Evolutionary conservation across 352 stramenopile species (phyloP).

Genomic region (Phytopythium boreale): DNA sequence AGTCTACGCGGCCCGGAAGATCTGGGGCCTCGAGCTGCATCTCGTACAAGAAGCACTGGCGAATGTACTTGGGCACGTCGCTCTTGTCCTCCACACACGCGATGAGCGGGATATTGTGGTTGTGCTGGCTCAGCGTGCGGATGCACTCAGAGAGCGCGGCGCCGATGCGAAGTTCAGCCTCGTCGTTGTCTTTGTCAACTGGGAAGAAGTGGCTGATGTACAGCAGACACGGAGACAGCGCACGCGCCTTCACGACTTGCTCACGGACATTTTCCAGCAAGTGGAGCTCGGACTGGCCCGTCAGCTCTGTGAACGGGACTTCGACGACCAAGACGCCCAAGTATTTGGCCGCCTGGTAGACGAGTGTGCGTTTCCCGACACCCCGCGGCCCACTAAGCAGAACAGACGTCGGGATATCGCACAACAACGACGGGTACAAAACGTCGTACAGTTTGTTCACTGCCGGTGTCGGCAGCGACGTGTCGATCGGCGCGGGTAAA

Average conservation of each 20-base stretch:
- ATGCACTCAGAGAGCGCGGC: conserved; percentile 68
- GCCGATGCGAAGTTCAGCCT: conserved; percentile 60
- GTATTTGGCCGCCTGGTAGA: conserved; percentile 63
- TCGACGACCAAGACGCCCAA: conserved; percentile 72
- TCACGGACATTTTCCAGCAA: conserved; percentile 73
- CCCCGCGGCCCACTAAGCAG: conserved; percentile 62
- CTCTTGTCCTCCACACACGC: conserved; percentile 73
- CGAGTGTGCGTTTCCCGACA: conserved; percentile 68
- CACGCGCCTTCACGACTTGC: conserved; percentile 63
- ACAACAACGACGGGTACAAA: conserved; percentile 64
- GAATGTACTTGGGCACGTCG: conserved; percentile 79
- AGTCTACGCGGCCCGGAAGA: conserved; percentile 43
- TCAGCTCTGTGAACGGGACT: conserved; percentile 76
- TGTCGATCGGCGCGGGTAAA: conserved; percentile 14
- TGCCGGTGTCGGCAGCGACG: conserved; percentile 25
- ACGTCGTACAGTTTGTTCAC: conserved; percentile 60
- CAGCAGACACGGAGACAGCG: conserved; percentile 67
- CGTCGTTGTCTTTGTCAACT: conserved; percentile 76
- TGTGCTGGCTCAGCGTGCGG: conserved; percentile 41
- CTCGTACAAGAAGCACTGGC: conserved; percentile 80
- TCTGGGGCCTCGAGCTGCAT: conserved; percentile 63
- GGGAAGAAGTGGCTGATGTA: conserved; percentile 81
- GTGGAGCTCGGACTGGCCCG: conserved; percentile 63
- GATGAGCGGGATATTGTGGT: conserved; percentile 64
- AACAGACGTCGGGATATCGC: conserved; percentile 67